Percentiles rank a stretch among this genome's conserved stretches.
Conservation (phyloP, 2,329 filamentous ascomycete genomes). For the Metarhizium rileyi region DNA sequence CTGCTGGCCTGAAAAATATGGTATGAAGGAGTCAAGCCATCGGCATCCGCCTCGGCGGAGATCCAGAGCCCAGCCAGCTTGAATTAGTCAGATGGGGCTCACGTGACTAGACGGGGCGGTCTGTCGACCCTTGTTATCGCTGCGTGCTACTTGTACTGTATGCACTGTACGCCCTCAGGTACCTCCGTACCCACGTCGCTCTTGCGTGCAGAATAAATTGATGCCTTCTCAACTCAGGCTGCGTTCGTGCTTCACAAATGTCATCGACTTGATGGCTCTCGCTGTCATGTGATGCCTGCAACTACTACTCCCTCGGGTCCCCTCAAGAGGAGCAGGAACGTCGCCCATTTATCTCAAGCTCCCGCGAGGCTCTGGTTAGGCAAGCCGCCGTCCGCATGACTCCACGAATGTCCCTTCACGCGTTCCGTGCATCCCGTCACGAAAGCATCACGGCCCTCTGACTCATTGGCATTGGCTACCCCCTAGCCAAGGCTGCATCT, state of each 20-base stretch:
- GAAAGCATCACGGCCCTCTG: neutral
- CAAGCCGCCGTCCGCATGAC: neutral
- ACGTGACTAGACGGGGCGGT: conserved; percentile 1
- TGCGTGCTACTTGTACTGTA: neutral
- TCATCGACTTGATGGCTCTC: neutral
- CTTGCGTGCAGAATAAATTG: neutral
- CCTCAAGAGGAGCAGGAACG: neutral
- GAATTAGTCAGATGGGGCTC: neutral
- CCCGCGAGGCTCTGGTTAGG: neutral
- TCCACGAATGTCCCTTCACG: neutral
- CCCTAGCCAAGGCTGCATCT: neutral
- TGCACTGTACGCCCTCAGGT: too few relatives aligned
- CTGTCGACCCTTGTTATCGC: too few relatives aligned
- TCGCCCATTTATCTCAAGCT: neutral
- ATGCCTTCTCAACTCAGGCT: neutral
- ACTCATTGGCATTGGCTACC: neutral
- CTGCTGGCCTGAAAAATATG: conserved; percentile 18
- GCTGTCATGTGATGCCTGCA: neutral
- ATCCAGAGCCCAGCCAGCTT: conserved; percentile 8
- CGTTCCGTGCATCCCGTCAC: neutral
- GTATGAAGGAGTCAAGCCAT: conserved; percentile 14
- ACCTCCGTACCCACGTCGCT: neutral
- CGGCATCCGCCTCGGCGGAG: conserved; percentile 7
- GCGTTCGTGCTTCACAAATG: neutral
- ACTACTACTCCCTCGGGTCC: neutral